Evolutionary conservation across 2,329 filamentous ascomycete genomes (phyloP).

Genomic region (Periconia sp.): DNA sequence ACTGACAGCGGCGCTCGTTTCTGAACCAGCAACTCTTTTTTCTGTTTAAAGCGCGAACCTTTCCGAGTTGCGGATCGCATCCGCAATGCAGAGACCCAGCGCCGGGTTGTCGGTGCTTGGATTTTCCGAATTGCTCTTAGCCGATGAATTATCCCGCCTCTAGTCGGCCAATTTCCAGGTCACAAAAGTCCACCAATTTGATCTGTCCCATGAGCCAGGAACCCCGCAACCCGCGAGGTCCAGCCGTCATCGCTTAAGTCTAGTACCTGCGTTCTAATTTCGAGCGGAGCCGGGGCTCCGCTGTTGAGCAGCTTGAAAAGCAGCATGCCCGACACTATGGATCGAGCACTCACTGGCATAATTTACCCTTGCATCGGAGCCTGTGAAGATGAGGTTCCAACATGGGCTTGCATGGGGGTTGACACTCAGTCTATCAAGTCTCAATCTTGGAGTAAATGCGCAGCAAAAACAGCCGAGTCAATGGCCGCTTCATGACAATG

Average conservation of each 20-base stretch:
- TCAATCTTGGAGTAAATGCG: conserved; percentile 26
- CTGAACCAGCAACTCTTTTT: too few relatives aligned
- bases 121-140: conserved; percentile 1
- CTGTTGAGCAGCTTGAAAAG: background rate
- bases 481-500: conserved; percentile 59
- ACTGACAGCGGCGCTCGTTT: too few relatives aligned
- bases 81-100: too few relatives aligned
- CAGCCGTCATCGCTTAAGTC: conserved; percentile 1
- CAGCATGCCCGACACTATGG: conserved; percentile 4
- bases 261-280: conserved; percentile 9
- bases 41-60: too few relatives aligned
- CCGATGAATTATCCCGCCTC: conserved; percentile 14
- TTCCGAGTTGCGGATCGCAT: too few relatives aligned
- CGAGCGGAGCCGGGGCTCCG: conserved; percentile 1
- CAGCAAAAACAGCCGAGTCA: conserved; percentile 32
- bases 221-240: conserved; percentile 6
- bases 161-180: conserved; percentile 3
- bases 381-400: conserved; percentile 4
- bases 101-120: too few relatives aligned
- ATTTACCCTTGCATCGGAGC: background rate
- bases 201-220: background rate
- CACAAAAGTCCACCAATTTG: conserved; percentile 14
- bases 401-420: conserved; percentile 2
- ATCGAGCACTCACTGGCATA: background rate
- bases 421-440: too few relatives aligned